Evolutionary conservation across 140 eudicot species (phyloP).

Genomic region (Eryngium alpinum): DNA sequence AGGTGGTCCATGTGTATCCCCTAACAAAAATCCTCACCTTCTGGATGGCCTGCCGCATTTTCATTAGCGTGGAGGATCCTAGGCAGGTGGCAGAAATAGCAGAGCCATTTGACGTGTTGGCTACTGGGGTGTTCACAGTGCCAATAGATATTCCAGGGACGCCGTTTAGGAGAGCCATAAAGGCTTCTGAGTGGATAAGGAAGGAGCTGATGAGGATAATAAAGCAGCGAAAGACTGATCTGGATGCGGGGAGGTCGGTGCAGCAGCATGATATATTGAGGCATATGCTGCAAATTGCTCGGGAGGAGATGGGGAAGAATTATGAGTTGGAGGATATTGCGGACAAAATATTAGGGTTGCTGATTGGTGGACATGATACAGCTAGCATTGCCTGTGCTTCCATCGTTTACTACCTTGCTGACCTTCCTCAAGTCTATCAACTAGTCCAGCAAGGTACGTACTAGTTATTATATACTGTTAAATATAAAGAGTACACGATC

Average conservation of each 20-base stretch:
- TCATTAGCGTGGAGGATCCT: slow-evolving; percentile 63
- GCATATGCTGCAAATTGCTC: not conserved
- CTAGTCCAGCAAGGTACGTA: slow-evolving; percentile 12
- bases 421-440: slow-evolving; percentile 10
- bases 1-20: slow-evolving; percentile 34
- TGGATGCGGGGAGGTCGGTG: slow-evolving; percentile 43
- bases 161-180: slow-evolving; percentile 54
- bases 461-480: not conserved
- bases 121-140: slow-evolving; percentile 43
- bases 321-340: slow-evolving; percentile 17
- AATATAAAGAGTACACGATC: not conserved
- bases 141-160: slow-evolving; percentile 75
- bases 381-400: slow-evolving; percentile 20
- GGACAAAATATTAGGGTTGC: slow-evolving; percentile 17
- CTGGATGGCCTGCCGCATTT: slow-evolving; percentile 55
- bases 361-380: slow-evolving; percentile 21
- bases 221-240: slow-evolving; percentile 53
- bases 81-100: slow-evolving; percentile 34
- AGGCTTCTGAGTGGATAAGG: slow-evolving; percentile 46
- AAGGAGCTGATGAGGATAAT: slow-evolving; percentile 43
- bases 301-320: not conserved
- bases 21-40: slow-evolving; percentile 47
- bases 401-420: slow-evolving; percentile 18
- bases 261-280: slow-evolving; percentile 46
- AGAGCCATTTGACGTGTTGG: slow-evolving; percentile 44